These are phyloP conservation scores for Tricholoma flavovirens DNA, from an alignment of 768 basidiomycete genomes.

Conservation along the genomic window DNA sequence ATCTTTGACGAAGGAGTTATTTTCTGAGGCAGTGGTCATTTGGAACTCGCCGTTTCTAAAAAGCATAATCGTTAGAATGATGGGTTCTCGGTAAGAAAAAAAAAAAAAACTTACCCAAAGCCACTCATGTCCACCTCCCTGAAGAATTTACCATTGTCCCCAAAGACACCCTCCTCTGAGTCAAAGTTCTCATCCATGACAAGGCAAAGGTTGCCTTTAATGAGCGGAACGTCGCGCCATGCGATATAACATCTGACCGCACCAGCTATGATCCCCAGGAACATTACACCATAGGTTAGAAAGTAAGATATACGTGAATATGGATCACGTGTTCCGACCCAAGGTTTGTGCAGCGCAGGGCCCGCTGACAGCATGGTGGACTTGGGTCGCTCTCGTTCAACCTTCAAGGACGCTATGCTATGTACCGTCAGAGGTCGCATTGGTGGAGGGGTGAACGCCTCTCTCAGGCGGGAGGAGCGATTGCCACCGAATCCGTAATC, in stretches of 20 bases:
- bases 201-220: constrained; percentile 47
- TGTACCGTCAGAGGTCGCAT: constrained; percentile 52
- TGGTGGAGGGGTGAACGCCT: constrained; percentile 54
- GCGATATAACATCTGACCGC: constrained; percentile 52
- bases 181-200: constrained; percentile 78
- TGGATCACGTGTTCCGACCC: constrained; percentile 54
- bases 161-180: constrained; percentile 49
- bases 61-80: constrained; percentile 5
- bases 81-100: not conserved
- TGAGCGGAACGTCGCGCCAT: constrained; percentile 45
- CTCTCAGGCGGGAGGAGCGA: constrained; percentile 41
- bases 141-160: constrained; percentile 62
- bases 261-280: constrained; percentile 52
- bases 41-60: constrained; percentile 76
- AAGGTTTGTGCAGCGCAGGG: constrained; percentile 49
- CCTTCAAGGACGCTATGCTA: constrained; percentile 38
- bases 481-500: constrained; percentile 22
- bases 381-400: constrained; percentile 41
- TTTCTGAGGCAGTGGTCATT: constrained; percentile 70
- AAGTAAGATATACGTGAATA: constrained; percentile 51
- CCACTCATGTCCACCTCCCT: constrained; percentile 83
- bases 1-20: constrained; percentile 74
- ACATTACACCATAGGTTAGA: constrained; percentile 53
- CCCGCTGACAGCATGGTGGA: constrained; percentile 40
- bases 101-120: constrained; percentile 58